Conservation (phyloP, 768 basidiomycete species). For the Saitozyma podzolica region DNA sequence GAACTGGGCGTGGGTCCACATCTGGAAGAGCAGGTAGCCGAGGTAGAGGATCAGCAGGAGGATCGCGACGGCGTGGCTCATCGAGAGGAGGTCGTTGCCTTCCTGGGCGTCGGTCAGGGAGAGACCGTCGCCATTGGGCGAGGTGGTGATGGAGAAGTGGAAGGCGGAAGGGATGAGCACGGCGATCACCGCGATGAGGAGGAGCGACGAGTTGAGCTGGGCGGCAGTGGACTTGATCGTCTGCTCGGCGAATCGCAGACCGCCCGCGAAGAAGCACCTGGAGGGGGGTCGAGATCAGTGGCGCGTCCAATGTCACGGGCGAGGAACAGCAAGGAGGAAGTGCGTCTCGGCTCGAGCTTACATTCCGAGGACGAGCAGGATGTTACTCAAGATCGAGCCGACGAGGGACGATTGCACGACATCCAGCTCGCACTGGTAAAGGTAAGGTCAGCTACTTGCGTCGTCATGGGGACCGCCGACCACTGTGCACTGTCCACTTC, state of each 20-base stretch:
- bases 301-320: too few species aligned
- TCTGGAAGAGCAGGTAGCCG: constrained; percentile 59
- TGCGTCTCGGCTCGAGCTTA: too few species aligned
- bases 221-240: constrained; percentile 61
- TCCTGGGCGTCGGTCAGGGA: constrained; percentile 46
- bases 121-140: constrained; percentile 24
- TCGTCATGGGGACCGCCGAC: too few species aligned
- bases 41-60: constrained; percentile 57
- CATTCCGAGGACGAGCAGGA: constrained; percentile 54
- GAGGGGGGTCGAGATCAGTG: too few species aligned
- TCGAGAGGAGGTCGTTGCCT: constrained; percentile 55
- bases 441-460: background rate
- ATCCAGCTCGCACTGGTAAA: constrained; percentile 55
- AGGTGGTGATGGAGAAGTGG: constrained; percentile 30
- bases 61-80: constrained; percentile 59
- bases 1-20: constrained; percentile 58
- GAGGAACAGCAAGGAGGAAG: too few species aligned
- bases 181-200: constrained; percentile 53
- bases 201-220: constrained; percentile 52
- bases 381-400: constrained; percentile 59
- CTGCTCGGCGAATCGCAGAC: constrained; percentile 60
- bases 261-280: constrained; percentile 52
- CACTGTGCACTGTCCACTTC: too few species aligned
- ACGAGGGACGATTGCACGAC: constrained; percentile 61
- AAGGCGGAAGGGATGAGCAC: constrained; percentile 53